phyloP scores from a whole-genome alignment of 495 filamentous ascomycete species.

The Penicillium maclennaniae region DNA sequence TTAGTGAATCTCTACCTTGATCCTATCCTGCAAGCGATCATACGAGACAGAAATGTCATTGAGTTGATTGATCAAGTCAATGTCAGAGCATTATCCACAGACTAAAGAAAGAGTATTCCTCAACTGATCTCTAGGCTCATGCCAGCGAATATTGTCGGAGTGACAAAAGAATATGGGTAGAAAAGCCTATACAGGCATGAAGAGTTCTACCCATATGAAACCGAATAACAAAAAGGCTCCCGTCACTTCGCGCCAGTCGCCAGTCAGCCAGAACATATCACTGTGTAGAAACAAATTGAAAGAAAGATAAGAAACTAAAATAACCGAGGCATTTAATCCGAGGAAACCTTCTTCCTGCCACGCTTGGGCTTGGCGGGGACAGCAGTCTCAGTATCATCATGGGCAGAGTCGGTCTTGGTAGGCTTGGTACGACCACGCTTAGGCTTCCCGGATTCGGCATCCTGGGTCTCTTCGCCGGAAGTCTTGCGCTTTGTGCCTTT shows the following conservation, averaged over 20 bases:
- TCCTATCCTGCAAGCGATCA: not conserved
- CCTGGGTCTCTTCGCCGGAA: conserved; percentile 20
- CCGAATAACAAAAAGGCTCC: not conserved
- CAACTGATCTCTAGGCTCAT: not conserved
- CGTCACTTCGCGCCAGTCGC: not conserved
- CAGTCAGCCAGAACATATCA: not conserved
- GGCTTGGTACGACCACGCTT: conserved; percentile 19
- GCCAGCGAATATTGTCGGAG: not conserved
- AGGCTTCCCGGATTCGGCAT: conserved; percentile 30
- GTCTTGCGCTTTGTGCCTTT: not conserved
- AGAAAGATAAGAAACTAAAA: not conserved
- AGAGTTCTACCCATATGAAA: not conserved
- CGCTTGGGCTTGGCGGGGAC: conserved; percentile 1
- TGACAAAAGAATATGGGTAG: not conserved
- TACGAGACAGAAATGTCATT: not conserved
- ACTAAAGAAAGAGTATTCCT: not conserved
- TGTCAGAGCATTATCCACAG: not conserved
- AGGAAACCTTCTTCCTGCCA: conserved; percentile 23
- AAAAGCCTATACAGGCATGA: not conserved
- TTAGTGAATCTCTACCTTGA: not conserved
- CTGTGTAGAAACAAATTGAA: not conserved
- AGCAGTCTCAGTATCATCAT: not conserved
- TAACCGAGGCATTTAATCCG: not conserved
- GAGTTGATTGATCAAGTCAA: not conserved
- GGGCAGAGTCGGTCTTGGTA: not conserved